Evolutionary conservation across 2,329 filamentous ascomycete genomes (phyloP), one percentile per base, ranked within the genome.

Genomic region (Trichoderma polysporum): DNA sequence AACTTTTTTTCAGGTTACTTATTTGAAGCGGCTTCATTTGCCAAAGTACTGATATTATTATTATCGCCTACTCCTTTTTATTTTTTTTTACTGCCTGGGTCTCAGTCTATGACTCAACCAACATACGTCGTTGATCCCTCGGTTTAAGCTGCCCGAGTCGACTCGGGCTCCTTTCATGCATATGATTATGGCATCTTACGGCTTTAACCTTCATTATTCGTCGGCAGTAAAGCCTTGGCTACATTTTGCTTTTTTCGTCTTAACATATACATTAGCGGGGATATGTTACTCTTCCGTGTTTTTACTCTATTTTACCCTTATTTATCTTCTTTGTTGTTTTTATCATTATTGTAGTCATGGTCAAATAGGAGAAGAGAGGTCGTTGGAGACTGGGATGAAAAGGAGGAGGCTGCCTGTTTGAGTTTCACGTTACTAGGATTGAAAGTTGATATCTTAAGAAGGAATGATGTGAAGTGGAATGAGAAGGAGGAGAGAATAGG

Each of bases 101-200:
- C 45, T 50, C 58, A 45, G 37, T 37, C 15, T n/a, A 27, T 33
- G 58, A 17, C 39, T 61, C 58, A 25, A 61, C 31, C 25, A 59
- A 19, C 45, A 50, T n/a, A 31, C 12, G n/a, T 53, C 17, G 19
- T 52, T 39, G 58, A 61, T 31, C 13, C 25, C 47, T 54, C 27
- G 60, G 35, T 41, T 31, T 63, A 37, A 49, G 58, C 60, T 63
- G 60, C 60, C 60, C 27, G 27, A 45, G 49, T 54, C 60, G 35
- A 54, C 33, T 45, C 60, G 25, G 60, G 47, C 49, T 27, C 27
- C 33, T 63, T 63, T 39, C 35, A 41, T 63, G 35, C 49, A 45
- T n/a, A n/a, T 63, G 60, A 53, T 63, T 63, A 63, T 31, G 60
- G 60, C 60, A 63, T 63, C 39, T 63, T 54, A 63, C 60, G 60